A percentile compares a stretch with the other conserved stretches of the same genome.
Evolutionary conservation across 2,329 filamentous ascomycete species (phyloP).

Genomic region (Ascochyta rabiei): DNA sequence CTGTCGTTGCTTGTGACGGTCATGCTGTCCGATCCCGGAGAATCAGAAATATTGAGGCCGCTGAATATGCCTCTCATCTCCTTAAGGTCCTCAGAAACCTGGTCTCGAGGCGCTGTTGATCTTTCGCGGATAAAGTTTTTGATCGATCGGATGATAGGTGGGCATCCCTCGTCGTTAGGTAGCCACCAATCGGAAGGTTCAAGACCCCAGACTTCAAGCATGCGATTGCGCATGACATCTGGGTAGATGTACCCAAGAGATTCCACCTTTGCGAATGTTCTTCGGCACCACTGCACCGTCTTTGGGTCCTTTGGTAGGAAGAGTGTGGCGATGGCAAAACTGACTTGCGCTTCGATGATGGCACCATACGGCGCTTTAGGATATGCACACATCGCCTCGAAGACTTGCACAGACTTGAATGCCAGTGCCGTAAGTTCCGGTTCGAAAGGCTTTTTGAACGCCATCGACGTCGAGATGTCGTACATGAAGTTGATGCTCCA

Average conservation of each 20-base stretch:
- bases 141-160: conserved; percentile 74
- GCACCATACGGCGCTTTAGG: conserved; percentile 72
- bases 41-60: conserved; percentile 47
- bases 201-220: conserved; percentile 77
- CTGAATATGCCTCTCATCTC: conserved; percentile 75
- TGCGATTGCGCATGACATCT: conserved; percentile 71
- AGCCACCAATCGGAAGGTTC: conserved; percentile 87
- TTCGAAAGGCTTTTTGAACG: conserved; percentile 57
- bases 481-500: conserved; percentile 82
- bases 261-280: conserved; percentile 80
- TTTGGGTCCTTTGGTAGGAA: conserved; percentile 78
- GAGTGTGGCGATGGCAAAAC: conserved; percentile 75
- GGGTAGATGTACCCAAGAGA: conserved; percentile 86
- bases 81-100: conserved; percentile 67
- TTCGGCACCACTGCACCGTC: conserved; percentile 79
- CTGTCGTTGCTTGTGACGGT: conserved; percentile 34
- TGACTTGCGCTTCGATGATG: conserved; percentile 74
- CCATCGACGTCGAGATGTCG: conserved; percentile 70
- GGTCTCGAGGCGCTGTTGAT: conserved; percentile 58
- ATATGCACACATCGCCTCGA: conserved; percentile 78
- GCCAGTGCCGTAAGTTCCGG: conserved; percentile 67
- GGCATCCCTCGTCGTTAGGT: conserved; percentile 78
- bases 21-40: conserved; percentile 37
- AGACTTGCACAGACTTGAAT: conserved; percentile 75
- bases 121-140: conserved; percentile 82